phyloP scores from a whole-genome alignment of 176 grass and related monocot genomes.

The Ensete glaucum region DNA sequence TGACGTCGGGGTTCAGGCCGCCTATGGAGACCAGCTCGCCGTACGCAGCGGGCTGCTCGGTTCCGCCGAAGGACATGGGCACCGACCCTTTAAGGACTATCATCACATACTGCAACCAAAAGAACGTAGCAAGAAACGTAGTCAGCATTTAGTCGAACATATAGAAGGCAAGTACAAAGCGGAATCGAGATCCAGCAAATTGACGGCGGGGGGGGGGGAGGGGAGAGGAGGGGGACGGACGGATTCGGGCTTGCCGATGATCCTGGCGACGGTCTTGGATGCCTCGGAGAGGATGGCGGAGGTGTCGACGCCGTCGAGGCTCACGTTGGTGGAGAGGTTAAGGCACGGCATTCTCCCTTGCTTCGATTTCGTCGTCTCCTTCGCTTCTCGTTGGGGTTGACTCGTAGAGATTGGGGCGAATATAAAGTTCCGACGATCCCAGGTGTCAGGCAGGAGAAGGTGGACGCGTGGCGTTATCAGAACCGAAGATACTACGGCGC shows the following conservation, averaged over 20 bases:
- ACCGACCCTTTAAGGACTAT: slow-evolving; percentile 34
- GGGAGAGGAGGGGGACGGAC: slow-evolving; percentile 20
- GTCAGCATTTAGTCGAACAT: neutral
- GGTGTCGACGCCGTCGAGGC: slow-evolving; percentile 76
- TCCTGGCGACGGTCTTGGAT: slow-evolving; percentile 47
- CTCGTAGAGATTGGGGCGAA: no score
- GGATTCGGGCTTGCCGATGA: slow-evolving; percentile 82
- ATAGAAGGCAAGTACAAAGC: neutral
- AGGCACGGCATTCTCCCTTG: slow-evolving; percentile 68
- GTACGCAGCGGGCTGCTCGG: slow-evolving; percentile 36
- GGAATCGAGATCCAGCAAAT: neutral
- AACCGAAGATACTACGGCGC: no score
- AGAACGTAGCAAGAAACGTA: neutral
- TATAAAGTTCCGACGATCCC: no score
- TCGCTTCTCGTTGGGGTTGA: neutral
- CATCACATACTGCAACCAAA: slow-evolving; percentile 41
- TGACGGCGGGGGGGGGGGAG: no score
- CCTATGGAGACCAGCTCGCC: slow-evolving; percentile 44
- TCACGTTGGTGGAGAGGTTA: slow-evolving; percentile 79
- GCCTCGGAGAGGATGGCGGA: slow-evolving; percentile 64
- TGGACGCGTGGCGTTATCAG: no score
- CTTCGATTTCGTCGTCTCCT: neutral
- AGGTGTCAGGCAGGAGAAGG: no score
- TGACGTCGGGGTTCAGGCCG: slow-evolving; percentile 27
- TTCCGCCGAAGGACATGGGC: slow-evolving; percentile 40